Conservation (phyloP, 2,329 filamentous ascomycete species). For the Verticillium isaacii region DNA sequence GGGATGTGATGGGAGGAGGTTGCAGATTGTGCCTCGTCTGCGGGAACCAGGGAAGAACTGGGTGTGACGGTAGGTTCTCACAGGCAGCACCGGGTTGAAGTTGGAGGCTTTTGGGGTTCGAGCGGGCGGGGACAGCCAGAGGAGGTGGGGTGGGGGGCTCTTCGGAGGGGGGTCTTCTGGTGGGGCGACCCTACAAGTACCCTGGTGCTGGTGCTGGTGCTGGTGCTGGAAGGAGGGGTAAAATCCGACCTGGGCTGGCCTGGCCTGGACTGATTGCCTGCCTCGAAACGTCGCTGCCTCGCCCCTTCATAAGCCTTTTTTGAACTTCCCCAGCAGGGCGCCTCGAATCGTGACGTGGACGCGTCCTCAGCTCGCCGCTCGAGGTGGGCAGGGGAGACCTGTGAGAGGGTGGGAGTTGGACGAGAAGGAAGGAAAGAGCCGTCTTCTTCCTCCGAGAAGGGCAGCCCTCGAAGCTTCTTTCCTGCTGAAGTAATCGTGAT, state of each 20-base stretch:
- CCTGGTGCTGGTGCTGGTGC: neutral
- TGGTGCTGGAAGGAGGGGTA: constrained; percentile 3
- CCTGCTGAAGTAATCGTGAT: neutral
- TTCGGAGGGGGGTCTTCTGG: neutral
- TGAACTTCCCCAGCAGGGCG: too few relatives aligned
- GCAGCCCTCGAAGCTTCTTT: neutral
- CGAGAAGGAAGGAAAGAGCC: too few relatives aligned
- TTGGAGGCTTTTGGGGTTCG: constrained; percentile 1
- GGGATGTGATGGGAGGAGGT: neutral
- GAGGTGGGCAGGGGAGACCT: too few relatives aligned
- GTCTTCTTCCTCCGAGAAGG: neutral
- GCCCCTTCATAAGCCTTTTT: neutral
- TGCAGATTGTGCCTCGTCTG: neutral
- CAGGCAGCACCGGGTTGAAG: neutral
- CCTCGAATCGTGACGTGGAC: too few relatives aligned
- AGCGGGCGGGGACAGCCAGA: neutral
- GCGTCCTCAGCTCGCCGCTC: too few relatives aligned
- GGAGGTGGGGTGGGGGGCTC: neutral
- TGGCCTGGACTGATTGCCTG: too few relatives aligned
- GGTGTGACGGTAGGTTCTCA: neutral
- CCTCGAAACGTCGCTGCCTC: neutral
- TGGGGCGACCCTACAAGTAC: neutral
- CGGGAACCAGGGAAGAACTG: neutral
- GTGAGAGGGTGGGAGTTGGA: too few relatives aligned
- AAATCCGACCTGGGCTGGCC: neutral